Conservation (phyloP, 75 land plant species). For the Pinus albicaulis region DNA sequence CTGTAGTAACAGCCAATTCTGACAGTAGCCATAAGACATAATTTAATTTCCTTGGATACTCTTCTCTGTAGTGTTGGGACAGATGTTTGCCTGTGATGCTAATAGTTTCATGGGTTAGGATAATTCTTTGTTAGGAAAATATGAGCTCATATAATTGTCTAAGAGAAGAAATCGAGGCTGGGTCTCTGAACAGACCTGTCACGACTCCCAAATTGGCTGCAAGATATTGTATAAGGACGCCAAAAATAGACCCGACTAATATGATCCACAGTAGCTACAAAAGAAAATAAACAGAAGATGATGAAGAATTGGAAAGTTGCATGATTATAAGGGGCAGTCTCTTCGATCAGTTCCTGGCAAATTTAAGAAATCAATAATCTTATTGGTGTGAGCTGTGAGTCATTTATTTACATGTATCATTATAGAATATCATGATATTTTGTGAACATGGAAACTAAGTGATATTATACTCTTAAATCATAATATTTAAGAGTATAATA, state of each 20-base stretch:
- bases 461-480: no score
- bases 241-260: neutral
- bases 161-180: neutral
- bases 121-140: neutral
- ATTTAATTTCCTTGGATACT: constrained; percentile 24
- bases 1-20: constrained; percentile 32
- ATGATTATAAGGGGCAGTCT: no score
- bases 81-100: neutral
- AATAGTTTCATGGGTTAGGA: neutral
- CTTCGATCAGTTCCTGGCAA: no score
- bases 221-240: constrained; percentile 25
- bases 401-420: no score
- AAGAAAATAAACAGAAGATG: neutral
- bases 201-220: constrained; percentile 39
- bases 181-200: constrained; percentile 15
- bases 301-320: no score
- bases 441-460: no score
- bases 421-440: no score
- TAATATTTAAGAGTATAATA: no score
- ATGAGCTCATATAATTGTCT: neutral
- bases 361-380: no score
- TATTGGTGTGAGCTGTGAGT: no score
- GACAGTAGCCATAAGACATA: constrained; percentile 25
- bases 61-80: constrained; percentile 12
- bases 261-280: neutral